These are phyloP conservation scores for Flaveria brownii DNA, from an alignment of 129 eudicot genomes.

Conservation along the genomic window DNA sequence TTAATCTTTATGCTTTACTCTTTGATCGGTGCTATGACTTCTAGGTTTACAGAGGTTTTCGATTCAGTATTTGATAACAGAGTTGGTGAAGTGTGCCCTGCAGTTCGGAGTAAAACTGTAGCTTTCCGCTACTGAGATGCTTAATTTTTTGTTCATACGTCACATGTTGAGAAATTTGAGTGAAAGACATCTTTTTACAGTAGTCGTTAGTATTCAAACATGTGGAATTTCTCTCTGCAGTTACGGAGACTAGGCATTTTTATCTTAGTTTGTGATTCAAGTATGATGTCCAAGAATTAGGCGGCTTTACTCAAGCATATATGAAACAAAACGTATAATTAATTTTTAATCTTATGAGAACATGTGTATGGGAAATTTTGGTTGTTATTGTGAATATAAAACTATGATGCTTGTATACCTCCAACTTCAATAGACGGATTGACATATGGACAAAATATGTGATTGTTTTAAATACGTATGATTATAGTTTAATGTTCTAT, in stretches of 20 bases:
- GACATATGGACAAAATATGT: no score
- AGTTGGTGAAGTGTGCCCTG: conserved; percentile 8
- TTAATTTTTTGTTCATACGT: background rate
- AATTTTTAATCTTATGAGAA: no score
- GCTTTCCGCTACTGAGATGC: background rate
- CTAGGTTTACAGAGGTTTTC: no score
- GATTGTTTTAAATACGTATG: no score
- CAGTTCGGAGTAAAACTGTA: background rate
- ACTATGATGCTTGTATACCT: background rate
- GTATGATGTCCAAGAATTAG: no score
- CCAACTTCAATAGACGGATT: background rate
- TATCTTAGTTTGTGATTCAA: no score
- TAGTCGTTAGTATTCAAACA: background rate
- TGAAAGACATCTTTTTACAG: background rate
- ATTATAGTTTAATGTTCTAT: no score
- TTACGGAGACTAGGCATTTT: no score
- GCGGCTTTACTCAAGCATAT: no score
- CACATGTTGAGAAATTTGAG: background rate
- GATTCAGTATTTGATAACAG: background rate
- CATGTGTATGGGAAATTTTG: background rate
- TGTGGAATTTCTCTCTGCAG: no score
- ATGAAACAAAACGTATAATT: no score
- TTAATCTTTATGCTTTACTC: conserved; percentile 8
- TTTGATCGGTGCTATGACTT: conserved; percentile 1
- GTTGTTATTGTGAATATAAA: background rate